Evolutionary conservation across 768 basidiomycete genomes (phyloP).

Genomic region (Lyophyllum semitale): DNA sequence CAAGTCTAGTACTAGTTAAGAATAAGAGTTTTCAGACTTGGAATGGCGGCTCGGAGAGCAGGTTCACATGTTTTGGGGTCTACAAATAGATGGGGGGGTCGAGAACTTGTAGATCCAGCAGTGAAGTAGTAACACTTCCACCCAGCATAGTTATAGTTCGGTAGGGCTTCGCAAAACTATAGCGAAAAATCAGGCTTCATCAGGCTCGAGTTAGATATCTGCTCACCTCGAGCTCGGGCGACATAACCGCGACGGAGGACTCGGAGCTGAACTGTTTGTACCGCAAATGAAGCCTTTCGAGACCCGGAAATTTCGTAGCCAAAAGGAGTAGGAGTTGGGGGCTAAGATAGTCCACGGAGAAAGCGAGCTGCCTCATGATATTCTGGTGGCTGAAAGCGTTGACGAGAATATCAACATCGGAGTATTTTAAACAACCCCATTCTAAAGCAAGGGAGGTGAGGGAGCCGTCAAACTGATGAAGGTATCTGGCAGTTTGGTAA

Average conservation of each 20-base stretch:
- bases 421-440: neutral
- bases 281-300: conserved; percentile 1
- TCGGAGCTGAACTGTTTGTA: conserved; percentile 3
- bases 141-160: neutral
- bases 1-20: too few relatives aligned
- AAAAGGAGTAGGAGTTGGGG: conserved; percentile 6
- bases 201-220: too few relatives aligned
- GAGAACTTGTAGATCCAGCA: neutral
- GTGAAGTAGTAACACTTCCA: neutral
- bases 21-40: neutral
- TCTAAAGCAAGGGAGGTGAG: conserved; percentile 5
- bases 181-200: neutral
- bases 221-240: neutral
- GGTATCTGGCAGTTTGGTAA: conserved; percentile 1
- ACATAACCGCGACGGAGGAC: neutral
- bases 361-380: neutral
- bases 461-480: conserved; percentile 2
- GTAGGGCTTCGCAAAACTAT: neutral
- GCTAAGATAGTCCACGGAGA: conserved; percentile 3
- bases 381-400: neutral
- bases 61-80: neutral
- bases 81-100: neutral
- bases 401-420: conserved; percentile 1
- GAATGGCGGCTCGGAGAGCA: neutral
- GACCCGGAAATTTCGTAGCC: conserved; percentile 6